Base-by-base conservation (phyloP, 2,329 filamentous ascomycete species). In the Sclerotinia trifoliorum region DNA sequence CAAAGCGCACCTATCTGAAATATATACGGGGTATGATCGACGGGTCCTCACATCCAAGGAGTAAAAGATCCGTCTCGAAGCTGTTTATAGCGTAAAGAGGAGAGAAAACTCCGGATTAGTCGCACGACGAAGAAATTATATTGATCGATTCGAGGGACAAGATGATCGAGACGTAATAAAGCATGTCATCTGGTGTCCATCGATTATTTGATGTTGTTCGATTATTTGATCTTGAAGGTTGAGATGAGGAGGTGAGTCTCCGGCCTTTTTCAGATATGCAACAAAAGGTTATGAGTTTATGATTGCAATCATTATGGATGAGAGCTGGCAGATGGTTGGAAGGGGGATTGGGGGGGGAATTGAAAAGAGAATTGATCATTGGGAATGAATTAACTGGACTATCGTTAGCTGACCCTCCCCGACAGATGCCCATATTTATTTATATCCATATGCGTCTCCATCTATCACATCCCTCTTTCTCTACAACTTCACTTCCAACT, bases 101-200 rank as follows among this genome's bases (percentile, higher is more conserved):
- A 56, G n/a, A n/a, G 29, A 56, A 56, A 56, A n/a, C 19, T 56
- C 54, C 54, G 54, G 54, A 39, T n/a, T 15, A n/a, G 35, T 56
- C 19, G 35, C 35, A n/a, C 54, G 54, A 56, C 8, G 15, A 35
- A n/a, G 1, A n/a, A n/a, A 8, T 13, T 11, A 7, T 4, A 4
- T 35, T 35, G 10, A 32, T 56, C 19, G 6, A 8, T 5, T 11
- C 5, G 21, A 5, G 19, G 26, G 21, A 15, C 1, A 7, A n/a
- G 29, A 15, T 5, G 29, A 39, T 56, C 54, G 19, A 39, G 54
- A 56, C 54, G 32, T 56, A n/a, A 35, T 56, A 35, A 1, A 32
- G 19, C 35, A 35, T 21, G 29, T 56, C 21, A 21, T 32, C 54
- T 42, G 39, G 54, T 39, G 54, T 56, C 19, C 5, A n/a, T 39